phyloP scores from a whole-genome alignment of 2,329 filamentous ascomycete species.

The Paraconiothyrium brasiliense region DNA sequence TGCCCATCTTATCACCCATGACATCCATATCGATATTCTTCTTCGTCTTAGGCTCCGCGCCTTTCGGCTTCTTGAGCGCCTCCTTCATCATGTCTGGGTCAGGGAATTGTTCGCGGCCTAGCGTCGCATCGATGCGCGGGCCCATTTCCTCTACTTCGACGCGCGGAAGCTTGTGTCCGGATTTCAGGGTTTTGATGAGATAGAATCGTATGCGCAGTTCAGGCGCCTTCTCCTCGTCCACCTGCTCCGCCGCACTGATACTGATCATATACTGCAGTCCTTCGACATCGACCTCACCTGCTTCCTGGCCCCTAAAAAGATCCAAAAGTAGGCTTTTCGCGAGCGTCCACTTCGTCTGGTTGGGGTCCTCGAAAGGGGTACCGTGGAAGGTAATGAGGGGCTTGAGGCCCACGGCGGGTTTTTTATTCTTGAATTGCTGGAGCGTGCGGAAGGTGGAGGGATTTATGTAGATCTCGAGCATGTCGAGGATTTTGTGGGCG shows the following conservation, averaged over 20 bases:
- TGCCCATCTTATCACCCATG: slow-evolving; percentile 95
- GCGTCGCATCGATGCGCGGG: slow-evolving; percentile 88
- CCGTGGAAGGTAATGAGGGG: slow-evolving; percentile 93
- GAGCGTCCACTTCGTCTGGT: slow-evolving; percentile 80
- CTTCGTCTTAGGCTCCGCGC: slow-evolving; percentile 79
- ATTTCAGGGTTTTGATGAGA: slow-evolving; percentile 84
- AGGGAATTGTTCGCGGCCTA: slow-evolving; percentile 82
- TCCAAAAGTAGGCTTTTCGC: slow-evolving; percentile 89
- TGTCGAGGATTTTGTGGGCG: slow-evolving; percentile 87
- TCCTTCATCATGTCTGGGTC: slow-evolving; percentile 85
- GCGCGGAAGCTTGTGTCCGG: slow-evolving; percentile 84
- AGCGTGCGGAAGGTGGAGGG: slow-evolving; percentile 74
- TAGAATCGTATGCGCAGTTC: slow-evolving; percentile 78
- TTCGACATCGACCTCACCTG: slow-evolving; percentile 89
- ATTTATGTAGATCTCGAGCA: slow-evolving; percentile 90
- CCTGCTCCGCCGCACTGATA: slow-evolving; percentile 73
- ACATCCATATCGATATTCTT: slow-evolving; percentile 94
- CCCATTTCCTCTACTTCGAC: slow-evolving; percentile 97
- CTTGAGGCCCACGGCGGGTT: slow-evolving; percentile 78
- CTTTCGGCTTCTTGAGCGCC: slow-evolving; percentile 86
- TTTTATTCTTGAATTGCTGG: slow-evolving; percentile 74
- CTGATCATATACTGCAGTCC: slow-evolving; percentile 91
- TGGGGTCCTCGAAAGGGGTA: slow-evolving; percentile 84
- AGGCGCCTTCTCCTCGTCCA: slow-evolving; percentile 54
- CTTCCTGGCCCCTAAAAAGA: slow-evolving; percentile 85